phyloP scores from a whole-genome alignment of 208 protist species.

The Acanthamoeba healyi region DNA sequence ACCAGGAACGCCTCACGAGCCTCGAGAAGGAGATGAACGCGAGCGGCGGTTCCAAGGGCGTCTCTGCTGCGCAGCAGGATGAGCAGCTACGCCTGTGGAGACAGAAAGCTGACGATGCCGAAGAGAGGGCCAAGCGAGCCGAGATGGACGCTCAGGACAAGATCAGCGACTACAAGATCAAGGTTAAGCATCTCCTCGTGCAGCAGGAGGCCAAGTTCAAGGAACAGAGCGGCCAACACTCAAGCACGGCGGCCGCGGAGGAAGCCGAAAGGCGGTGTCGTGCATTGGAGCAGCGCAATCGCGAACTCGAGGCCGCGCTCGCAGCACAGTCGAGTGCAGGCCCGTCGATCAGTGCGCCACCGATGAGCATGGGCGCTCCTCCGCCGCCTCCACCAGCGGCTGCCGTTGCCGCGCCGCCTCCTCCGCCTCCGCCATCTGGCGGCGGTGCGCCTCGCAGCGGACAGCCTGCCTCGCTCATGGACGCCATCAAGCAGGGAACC shows the following conservation, averaged over 20 bases:
- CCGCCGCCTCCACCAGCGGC: background rate
- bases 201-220: conserved; percentile 45
- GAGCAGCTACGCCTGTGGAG: background rate
- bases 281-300: background rate
- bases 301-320: background rate
- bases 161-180: conserved; percentile 8
- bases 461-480: background rate
- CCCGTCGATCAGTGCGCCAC: background rate
- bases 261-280: background rate
- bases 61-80: background rate
- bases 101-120: background rate
- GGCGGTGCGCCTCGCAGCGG: background rate
- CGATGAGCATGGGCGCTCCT: background rate
- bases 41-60: background rate
- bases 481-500: conserved; percentile 15
- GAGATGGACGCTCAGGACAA: background rate
- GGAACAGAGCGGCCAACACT: background rate
- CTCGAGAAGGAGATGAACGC: background rate
- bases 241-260: background rate
- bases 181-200: background rate
- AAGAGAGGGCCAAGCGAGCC: background rate
- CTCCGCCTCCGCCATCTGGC: background rate
- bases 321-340: background rate
- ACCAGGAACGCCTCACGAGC: background rate
- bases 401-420: background rate